phyloP scores from a whole-genome alignment of 176 grass and related monocot genomes.

The Paspalum vaginatum region DNA sequence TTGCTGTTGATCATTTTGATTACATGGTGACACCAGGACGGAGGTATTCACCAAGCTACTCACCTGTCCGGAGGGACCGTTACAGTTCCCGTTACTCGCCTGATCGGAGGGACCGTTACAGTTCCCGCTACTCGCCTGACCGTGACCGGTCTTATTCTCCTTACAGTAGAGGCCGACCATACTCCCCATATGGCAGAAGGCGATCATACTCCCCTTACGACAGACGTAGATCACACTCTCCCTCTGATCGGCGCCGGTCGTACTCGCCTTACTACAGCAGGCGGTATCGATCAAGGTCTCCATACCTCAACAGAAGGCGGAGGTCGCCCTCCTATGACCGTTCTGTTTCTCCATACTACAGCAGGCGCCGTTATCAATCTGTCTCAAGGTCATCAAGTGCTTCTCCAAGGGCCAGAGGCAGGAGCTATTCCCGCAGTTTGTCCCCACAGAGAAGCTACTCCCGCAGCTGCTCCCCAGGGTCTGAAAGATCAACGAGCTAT shows the following conservation, averaged over 20 bases:
- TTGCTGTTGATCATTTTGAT: not conserved
- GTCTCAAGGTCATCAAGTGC: constrained; percentile 34
- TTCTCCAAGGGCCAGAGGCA: constrained; percentile 23
- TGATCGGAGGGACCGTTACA: constrained; percentile 43
- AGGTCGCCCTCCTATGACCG: constrained; percentile 36
- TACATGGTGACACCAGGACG: constrained; percentile 37
- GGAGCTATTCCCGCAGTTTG: constrained; percentile 42
- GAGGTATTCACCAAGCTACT: constrained; percentile 56
- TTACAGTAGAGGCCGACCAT: constrained; percentile 23
- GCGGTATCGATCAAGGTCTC: constrained; percentile 24
- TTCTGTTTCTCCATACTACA: constrained; percentile 49
- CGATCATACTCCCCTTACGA: constrained; percentile 18
- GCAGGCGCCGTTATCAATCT: not conserved
- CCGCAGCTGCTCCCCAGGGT: constrained; percentile 34
- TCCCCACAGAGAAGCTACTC: constrained; percentile 47
- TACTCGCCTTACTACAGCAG: constrained; percentile 24
- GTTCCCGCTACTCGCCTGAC: constrained; percentile 50
- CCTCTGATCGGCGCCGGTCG: constrained; percentile 14
- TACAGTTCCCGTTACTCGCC: constrained; percentile 61
- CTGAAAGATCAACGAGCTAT: constrained; percentile 32
- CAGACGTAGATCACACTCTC: constrained; percentile 32
- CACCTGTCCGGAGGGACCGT: constrained; percentile 42
- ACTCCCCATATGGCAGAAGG: not conserved
- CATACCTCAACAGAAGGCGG: constrained; percentile 29
- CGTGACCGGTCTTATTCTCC: constrained; percentile 56